Evolutionary conservation across 2,329 filamentous ascomycete species (phyloP), one percentile per base, ranked within the genome.

Genomic region (Trichoderma guizhouense): DNA sequence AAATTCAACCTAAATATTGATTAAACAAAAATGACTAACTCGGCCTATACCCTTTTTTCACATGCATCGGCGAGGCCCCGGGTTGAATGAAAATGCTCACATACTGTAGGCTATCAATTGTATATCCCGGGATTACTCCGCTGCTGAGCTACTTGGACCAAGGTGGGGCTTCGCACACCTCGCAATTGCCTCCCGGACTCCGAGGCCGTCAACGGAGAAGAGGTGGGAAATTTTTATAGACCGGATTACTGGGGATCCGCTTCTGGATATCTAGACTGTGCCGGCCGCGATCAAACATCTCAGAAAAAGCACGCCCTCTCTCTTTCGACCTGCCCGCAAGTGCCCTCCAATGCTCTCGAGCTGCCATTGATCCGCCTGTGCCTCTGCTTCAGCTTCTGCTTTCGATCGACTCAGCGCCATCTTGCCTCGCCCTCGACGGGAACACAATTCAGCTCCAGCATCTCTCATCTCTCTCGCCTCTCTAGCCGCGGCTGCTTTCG

Each of bases 161-260:
- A 34, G 34, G 66, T 62, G 66, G 66, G 66, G 66, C 57, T n/a
- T 32, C n/a, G 39, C 66, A 62, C 66, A 61, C 66, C 66, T 69
- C 66, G 66, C 66, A 69, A 62, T 69, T 69, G 66, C 66, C 66
- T 66, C 69, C 79, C 77, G 74, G 79, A 78, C 78, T 80, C 75
- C 79, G 79, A 81, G 78, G 78, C 78, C 79, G 79, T 79, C 76
- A 81, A 80, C 79, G 79, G 79, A 81, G 79, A 77, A 75, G 69
- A 74, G 70, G 58, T 69, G 75, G 76, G 77, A 79, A 80, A 78
- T 79, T 80, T 80, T 77, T 79, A 73, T 72, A 76, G 74, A 76
- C 76, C 76, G 74, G 74, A 74, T 69, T 69, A 18, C 28, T 71
- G 24, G 26, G 51, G 70, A 51, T 72, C 72, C 51, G 63, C 65